Percentiles rank a stretch among this genome's conserved stretches.
Conservation (phyloP, 2,329 filamentous ascomycete species). For the Paraphaeosphaeria sporulosa region DNA sequence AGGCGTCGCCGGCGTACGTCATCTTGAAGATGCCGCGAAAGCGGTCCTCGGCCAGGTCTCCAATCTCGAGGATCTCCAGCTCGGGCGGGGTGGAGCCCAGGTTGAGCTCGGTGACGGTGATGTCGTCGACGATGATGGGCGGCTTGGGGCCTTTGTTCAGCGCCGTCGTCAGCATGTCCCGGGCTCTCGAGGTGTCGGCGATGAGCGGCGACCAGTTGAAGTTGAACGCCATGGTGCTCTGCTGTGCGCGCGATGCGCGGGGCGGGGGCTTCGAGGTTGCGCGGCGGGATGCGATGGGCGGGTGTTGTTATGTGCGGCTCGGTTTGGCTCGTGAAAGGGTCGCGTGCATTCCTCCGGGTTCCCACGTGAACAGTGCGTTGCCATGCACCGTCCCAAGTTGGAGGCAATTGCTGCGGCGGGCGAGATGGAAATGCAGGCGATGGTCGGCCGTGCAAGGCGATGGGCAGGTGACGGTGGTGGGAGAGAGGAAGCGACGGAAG, state of each 20-base stretch:
- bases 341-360: constrained; percentile 47
- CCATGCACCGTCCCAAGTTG: constrained; percentile 20
- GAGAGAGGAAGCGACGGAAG: constrained; percentile 31
- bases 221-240: constrained; percentile 91
- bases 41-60: constrained; percentile 93
- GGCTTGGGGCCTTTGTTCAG: constrained; percentile 98
- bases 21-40: constrained; percentile 99
- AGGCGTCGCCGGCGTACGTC: constrained; percentile 96
- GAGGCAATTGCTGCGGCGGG: constrained; percentile 16
- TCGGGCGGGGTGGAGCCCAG: constrained; percentile 93
- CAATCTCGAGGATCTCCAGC: constrained; percentile 96
- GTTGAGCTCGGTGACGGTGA: constrained; percentile 97
- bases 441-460: constrained; percentile 1
- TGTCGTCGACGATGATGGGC: constrained; percentile 99
- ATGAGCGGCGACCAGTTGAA: constrained; percentile 99
- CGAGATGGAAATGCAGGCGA: constrained; percentile 11
- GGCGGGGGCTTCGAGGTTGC: constrained; percentile 12
- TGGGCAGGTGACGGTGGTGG: constrained; percentile 32
- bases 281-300: constrained; percentile 30
- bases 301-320: constrained; percentile 24
- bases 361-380: constrained; percentile 44
- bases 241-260: constrained; percentile 7
- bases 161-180: constrained; percentile 91
- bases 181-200: constrained; percentile 89
- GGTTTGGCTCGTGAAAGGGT: constrained; percentile 34